Base-by-base conservation (phyloP, 2,329 filamentous ascomycete genomes). In the Xylaria multiplex region DNA sequence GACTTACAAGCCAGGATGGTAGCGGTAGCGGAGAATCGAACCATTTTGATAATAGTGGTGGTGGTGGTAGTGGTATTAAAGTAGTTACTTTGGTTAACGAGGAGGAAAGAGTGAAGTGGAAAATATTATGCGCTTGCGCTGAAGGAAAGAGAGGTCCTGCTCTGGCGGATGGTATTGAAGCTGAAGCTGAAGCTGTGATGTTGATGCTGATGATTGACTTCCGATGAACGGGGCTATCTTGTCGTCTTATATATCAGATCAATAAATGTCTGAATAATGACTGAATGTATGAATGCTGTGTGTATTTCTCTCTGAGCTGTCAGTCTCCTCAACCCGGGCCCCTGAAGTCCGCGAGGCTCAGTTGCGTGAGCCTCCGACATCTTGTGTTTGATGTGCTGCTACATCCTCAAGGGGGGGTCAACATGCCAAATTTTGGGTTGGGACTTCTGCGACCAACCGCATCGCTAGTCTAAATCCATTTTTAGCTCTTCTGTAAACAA, bases 1-100 rank as follows among this genome's bases (percentile, higher is more conserved):
- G 32, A 72, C 73, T 72, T 70, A 74, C 73, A 60, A 55, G 74
- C 71, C 52, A 75, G 53, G 54, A 69, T 55, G 9, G 73, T 30
- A 35, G 72, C 70, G 59, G 70, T 52, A 60, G 71, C 24, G 53
- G 65, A 50, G 70, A 75, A 70, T 64, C 70, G 70, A 42, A 74
- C 73, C 73, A 75, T 75, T 54, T 67, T 70, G 67, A 63, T 66
- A 35, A 24, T 50, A 40, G n/a, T 46, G 22, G 57, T 32, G n/a
- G 30, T 30, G 24, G 30, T 50, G 40, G n/a, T 46, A 11, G 57
- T 32, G n/a, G 30, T 30, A 35, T 43, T 62, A 32, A 40, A 32
- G 4, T 19, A 8, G 22, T 32, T n/a, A 55, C 19, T 16, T 49
- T 27, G 13, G 53, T 6, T 22, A 9, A 9, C 53, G 43, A 14